Percentiles rank a stretch among this genome's conserved stretches.
These are phyloP conservation scores for Entoloma clypeatum DNA, from an alignment of 1,284 basidiomycete genomes.

Conservation along the genomic window DNA sequence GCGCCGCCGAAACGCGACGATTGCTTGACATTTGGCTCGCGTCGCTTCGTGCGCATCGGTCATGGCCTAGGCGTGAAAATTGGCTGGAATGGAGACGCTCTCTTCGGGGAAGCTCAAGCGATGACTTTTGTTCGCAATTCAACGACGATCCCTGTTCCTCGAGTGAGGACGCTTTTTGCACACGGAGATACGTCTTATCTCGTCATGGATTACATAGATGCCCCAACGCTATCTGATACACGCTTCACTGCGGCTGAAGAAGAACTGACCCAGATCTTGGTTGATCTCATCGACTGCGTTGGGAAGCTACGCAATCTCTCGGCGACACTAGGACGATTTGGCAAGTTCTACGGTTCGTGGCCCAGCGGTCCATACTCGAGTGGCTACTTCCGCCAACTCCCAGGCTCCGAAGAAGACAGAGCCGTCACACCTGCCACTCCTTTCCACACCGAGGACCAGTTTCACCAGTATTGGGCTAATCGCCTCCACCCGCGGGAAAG, in stretches of 20 bases:
- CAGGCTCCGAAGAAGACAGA: too few species aligned
- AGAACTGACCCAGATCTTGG: background rate
- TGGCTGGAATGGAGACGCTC: too few species aligned
- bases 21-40: too few species aligned
- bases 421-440: too few species aligned
- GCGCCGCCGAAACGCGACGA: too few species aligned
- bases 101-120: constrained; percentile 7
- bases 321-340: background rate
- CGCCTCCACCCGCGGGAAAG: too few species aligned
- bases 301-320: background rate
- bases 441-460: too few species aligned
- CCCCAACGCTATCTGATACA: constrained; percentile 6
- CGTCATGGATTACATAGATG: constrained; percentile 12
- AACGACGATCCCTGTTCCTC: constrained; percentile 2
- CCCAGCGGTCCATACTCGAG: constrained; percentile 3
- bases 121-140: constrained; percentile 8
- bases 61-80: too few species aligned
- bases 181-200: constrained; percentile 5
- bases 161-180: background rate
- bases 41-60: too few species aligned
- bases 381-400: constrained; percentile 1
- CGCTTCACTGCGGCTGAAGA: constrained; percentile 4
- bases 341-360: constrained; percentile 7
- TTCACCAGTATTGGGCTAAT: too few species aligned
- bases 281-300: background rate